Conservation (phyloP, 768 basidiomycete species). For the Mycena floridula region DNA sequence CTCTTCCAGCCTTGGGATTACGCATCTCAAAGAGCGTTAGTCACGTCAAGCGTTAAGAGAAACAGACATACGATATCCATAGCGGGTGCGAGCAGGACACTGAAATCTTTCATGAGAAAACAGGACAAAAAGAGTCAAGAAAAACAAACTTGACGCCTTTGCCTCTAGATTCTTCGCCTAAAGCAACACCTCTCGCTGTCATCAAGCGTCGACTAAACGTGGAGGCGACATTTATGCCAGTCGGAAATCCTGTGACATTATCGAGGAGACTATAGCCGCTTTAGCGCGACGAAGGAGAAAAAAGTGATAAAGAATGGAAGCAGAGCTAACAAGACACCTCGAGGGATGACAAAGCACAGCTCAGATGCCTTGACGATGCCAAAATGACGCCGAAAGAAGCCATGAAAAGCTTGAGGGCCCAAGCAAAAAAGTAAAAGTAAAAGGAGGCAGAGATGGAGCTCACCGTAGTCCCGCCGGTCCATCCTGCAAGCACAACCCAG, state of each 20-base stretch:
- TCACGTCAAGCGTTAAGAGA: neutral
- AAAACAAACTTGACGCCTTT: slow-evolving; percentile 41
- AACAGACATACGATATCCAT: slow-evolving; percentile 42
- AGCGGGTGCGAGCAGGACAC: slow-evolving; percentile 43
- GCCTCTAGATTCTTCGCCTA: slow-evolving; percentile 61
- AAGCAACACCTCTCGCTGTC: slow-evolving; percentile 51
- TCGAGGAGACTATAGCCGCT: slow-evolving; percentile 19
- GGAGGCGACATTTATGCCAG: slow-evolving; percentile 48
- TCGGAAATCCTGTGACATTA: slow-evolving; percentile 47
- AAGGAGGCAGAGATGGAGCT: too few species aligned
- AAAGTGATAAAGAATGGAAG: too few species aligned
- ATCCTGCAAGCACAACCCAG: slow-evolving; percentile 42
- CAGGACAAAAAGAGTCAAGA: neutral
- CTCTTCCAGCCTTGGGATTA: slow-evolving; percentile 44
- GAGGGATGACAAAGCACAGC: too few species aligned
- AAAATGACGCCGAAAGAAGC: too few species aligned
- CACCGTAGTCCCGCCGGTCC: slow-evolving; percentile 39
- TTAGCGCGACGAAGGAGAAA: too few species aligned
- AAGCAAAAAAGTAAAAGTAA: too few species aligned
- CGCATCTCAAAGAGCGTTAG: slow-evolving; percentile 30
- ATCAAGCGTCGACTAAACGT: slow-evolving; percentile 59
- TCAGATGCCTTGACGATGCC: too few species aligned
- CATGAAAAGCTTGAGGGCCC: too few species aligned
- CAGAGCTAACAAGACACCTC: too few species aligned
- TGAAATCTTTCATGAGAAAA: slow-evolving; percentile 14